Base-by-base conservation (phyloP, 768 basidiomycete genomes). In the Cystoderma amianthinum region DNA sequence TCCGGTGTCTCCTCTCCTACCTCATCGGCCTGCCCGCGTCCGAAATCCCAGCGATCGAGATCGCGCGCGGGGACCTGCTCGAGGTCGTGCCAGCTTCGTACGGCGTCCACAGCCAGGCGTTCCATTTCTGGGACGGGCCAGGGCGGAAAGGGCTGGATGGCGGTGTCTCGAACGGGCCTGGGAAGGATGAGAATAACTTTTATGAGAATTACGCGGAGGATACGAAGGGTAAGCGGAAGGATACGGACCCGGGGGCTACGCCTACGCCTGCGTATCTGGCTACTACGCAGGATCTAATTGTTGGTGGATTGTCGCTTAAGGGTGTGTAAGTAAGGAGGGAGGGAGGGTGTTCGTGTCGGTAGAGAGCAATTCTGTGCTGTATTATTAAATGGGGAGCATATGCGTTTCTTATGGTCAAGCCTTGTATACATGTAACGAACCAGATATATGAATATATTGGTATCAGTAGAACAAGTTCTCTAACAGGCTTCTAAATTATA, bases 31-130 rank as follows among this genome's bases (percentile, higher is more conserved):
- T 98, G 2, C 91, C 93, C 4, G 91, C 95, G 0, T 85, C 85
- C 19, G 96, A 99, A 58, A 96, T 99, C 34, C 96, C 96, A 0
- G 94, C 92, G 1, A 95, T 98, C 41, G 95, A 98, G 61, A 85
- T 99, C 51, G 90, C 95, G 25, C 78, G 96, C 10, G 96, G 96
- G 0, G 96, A 99, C 57, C 67, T 98, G n/a, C 74, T 98, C 28
- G 96, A 99, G 60, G 86, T 92, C 37, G 78, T 88, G 0, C 88
- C 89, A 2, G 83, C 88, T 7, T 87, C 84, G 4, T 91, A 91
- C 49, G 93, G 93, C 7, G 93, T 96, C 33, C 82, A 87, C 46
- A 85, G 83, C 46, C 82, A 90, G 50, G 89, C 91, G 5, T 91
- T 82, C 60, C 88, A 92, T 58, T 92, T 92, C 63, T 92, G 88